A percentile compares a stretch with the other conserved stretches of the same genome.
These are phyloP conservation scores for Lentinula edodes DNA, from an alignment of 768 basidiomycete genomes.

Conservation along the genomic window DNA sequence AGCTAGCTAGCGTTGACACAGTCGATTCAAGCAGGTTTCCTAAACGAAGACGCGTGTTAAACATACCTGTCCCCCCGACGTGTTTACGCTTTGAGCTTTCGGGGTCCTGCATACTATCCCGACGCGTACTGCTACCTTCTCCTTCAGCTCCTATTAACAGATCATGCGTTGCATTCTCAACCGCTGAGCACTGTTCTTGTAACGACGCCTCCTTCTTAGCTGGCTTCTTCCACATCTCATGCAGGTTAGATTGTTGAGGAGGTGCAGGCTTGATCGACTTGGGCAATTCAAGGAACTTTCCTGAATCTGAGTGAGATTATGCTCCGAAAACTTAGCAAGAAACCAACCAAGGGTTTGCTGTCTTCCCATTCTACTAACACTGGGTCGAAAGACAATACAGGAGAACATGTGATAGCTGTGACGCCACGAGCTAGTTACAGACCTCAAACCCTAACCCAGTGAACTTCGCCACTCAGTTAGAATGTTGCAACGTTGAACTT, in stretches of 20 bases:
- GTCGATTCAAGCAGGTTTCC: background rate
- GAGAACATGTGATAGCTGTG: constrained; percentile 25
- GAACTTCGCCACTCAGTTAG: too few relatives aligned
- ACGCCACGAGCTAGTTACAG: background rate
- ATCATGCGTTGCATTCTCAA: constrained; percentile 21
- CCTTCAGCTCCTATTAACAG: constrained; percentile 12
- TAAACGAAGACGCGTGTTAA: background rate
- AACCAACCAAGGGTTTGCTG: constrained; percentile 67
- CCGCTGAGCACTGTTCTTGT: constrained; percentile 13
- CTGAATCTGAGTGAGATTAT: constrained; percentile 26
- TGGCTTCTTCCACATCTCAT: constrained; percentile 67
- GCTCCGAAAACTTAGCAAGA: background rate
- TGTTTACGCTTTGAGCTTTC: constrained; percentile 36
- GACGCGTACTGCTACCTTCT: background rate
- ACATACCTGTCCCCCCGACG: constrained; percentile 10
- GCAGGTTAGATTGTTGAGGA: constrained; percentile 73
- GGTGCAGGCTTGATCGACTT: constrained; percentile 56
- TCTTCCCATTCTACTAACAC: constrained; percentile 45
- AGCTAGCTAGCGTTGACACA: constrained; percentile 14
- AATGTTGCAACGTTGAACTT: too few relatives aligned
- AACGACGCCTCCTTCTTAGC: constrained; percentile 20
- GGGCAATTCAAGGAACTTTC: constrained; percentile 77
- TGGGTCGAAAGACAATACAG: background rate
- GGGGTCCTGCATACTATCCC: background rate
- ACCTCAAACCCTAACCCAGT: too few relatives aligned